Evolutionary conservation across 345 rosid genomes (phyloP).

Genomic region (Arabidopsis thaliana): DNA sequence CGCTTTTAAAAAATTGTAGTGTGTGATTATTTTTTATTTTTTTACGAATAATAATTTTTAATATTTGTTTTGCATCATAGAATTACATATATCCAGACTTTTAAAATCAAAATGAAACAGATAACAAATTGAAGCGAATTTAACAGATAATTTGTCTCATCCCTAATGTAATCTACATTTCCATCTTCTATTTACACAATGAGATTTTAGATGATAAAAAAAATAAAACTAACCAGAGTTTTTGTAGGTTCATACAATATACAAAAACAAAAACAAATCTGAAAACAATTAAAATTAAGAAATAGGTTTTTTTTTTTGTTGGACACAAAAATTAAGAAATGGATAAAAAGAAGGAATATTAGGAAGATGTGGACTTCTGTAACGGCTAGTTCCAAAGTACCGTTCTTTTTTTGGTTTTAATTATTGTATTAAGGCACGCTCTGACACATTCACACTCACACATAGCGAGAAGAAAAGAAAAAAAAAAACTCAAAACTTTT

Average conservation of each 20-base stretch:
- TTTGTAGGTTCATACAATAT: constrained; percentile 27
- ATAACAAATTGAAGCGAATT: too few species aligned
- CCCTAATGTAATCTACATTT: too few species aligned
- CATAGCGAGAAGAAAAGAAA: background rate
- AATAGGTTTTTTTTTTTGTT: too few species aligned
- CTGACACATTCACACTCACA: constrained; percentile 3
- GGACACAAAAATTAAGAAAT: background rate
- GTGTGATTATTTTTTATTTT: too few species aligned
- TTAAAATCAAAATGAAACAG: too few species aligned
- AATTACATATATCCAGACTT: too few species aligned
- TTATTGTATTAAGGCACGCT: constrained; percentile 38
- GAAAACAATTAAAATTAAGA: background rate
- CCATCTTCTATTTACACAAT: too few species aligned
- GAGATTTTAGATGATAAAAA: too few species aligned
- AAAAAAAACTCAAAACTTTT: constrained; percentile 14
- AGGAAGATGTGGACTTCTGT: constrained; percentile 37
- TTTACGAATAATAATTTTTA: too few species aligned
- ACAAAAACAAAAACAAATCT: background rate
- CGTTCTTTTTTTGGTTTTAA: background rate
- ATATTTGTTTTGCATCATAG: too few species aligned
- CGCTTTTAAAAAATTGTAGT: too few species aligned
- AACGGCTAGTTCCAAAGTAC: constrained; percentile 46
- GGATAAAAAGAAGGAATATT: constrained; percentile 38
- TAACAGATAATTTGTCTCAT: too few species aligned
- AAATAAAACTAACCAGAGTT: background rate